These are phyloP conservation scores for Coelastrella sp. DNA, from an alignment of 139 green algal genomes.

Conservation along the genomic window DNA sequence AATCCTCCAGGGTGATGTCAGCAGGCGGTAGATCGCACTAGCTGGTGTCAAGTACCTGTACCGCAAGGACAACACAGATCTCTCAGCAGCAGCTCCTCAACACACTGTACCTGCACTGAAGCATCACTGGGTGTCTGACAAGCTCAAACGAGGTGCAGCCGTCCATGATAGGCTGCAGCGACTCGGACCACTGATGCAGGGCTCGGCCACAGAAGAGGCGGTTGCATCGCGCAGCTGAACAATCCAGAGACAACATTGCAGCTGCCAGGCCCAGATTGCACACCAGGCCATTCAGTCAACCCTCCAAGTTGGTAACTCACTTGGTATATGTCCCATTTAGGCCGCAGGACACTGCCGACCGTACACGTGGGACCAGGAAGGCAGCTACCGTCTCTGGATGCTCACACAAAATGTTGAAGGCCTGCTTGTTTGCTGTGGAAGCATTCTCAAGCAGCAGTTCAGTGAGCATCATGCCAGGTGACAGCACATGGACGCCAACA, in stretches of 20 bases:
- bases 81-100: too few relatives aligned
- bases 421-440: slow-evolving; percentile 77
- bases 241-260: too few relatives aligned
- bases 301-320: background rate
- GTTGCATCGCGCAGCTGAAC: background rate
- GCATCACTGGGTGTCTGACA: too few relatives aligned
- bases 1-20: slow-evolving; percentile 66
- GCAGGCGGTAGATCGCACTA: slow-evolving; percentile 67
- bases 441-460: slow-evolving; percentile 87
- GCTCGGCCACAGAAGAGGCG: background rate
- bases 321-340: slow-evolving; percentile 55
- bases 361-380: slow-evolving; percentile 84
- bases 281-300: background rate
- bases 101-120: too few relatives aligned
- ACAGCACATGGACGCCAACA: slow-evolving; percentile 50
- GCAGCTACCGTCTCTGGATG: slow-evolving; percentile 89
- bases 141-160: too few relatives aligned
- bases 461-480: slow-evolving; percentile 92
- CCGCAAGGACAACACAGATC: background rate
- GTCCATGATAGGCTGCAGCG: too few relatives aligned
- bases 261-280: too few relatives aligned
- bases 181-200: background rate
- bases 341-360: slow-evolving; percentile 66
- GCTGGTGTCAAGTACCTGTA: slow-evolving; percentile 79
- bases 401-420: slow-evolving; percentile 94